Base-by-base conservation (phyloP, 2,329 filamentous ascomycete species). In the Colletotrichum australisinense region DNA sequence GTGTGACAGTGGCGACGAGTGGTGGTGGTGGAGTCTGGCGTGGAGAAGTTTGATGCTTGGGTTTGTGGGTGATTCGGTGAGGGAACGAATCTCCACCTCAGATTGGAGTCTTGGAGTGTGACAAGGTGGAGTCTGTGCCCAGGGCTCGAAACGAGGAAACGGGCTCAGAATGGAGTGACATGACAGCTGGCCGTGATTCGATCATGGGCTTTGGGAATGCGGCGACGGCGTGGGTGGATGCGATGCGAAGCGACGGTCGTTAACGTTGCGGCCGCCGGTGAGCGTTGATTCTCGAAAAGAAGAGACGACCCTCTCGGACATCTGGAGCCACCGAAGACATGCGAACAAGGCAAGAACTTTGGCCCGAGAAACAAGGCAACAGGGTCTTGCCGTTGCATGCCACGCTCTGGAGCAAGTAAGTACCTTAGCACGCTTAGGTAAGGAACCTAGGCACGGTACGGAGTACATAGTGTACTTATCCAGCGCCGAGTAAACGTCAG, bases 31-130 rank as follows among this genome's bases (percentile, higher is more conserved):
- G 69, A 24, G 49, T 35, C 32, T 35, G 22, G 35, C 56, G 60
- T 62, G 70, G 70, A 67, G 42, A 59, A 59, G 53, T 30, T 67
- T 57, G 35, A 67, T 67, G 60, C 60, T 28, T 67, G 64, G 67
- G 19, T 22, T 19, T n/a, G 8, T 49, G 8, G 42, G 42, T 49
- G 42, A 22, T 22, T 49, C 42, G 42, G 42, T 49, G 42, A 49
- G 42, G 42, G 19, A 49, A 19, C 19, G 19, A 49, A 49, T n/a
- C 16, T 22, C 42, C 42, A 49, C 42, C 19, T 22, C 42, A 49
- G 70, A 72, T 69, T 53, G 28, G 14, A 56, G 38, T 38, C 53
- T 19, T 57, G 58, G 49, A 28, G 26, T 26, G 28, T 63, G n/a
- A 32, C 26, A 63, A n/a, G 58, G 58, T 49, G 4, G 57, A 38